These are phyloP conservation scores for Saxophila tyrrhenica DNA, from an alignment of 495 filamentous ascomycete species.

Conservation along the genomic window DNA sequence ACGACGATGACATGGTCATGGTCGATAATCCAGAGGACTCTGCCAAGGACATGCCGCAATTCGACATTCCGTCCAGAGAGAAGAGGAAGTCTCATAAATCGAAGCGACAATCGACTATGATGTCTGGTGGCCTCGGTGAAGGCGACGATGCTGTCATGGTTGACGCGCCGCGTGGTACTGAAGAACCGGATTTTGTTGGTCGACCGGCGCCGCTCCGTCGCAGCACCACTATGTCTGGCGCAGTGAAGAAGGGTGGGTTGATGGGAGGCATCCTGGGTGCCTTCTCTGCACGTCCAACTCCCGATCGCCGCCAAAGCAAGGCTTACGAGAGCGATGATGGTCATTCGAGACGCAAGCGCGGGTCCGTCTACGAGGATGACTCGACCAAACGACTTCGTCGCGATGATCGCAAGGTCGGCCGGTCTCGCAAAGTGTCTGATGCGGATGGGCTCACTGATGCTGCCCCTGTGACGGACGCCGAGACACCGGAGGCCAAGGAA, in stretches of 20 bases:
- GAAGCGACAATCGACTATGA: constrained; percentile 19
- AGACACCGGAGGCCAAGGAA: constrained; percentile 16
- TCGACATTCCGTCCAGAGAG: constrained; percentile 5
- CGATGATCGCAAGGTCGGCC: constrained; percentile 18
- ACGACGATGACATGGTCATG: constrained; percentile 49
- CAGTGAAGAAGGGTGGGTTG: constrained; percentile 18
- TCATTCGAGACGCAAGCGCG: constrained; percentile 16
- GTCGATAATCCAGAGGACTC: constrained; percentile 37
- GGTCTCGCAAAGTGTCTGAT: constrained; percentile 13
- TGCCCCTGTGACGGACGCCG: constrained; percentile 11
- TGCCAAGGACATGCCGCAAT: constrained; percentile 12
- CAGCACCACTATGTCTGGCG: constrained; percentile 10
- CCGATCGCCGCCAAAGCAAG: constrained; percentile 14
- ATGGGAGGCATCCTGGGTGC: constrained; percentile 21
- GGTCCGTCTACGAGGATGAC: constrained; percentile 17
- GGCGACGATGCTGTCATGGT: constrained; percentile 21
- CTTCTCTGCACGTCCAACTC: constrained; percentile 10
- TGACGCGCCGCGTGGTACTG: constrained; percentile 10
- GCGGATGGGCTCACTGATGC: constrained; percentile 14
- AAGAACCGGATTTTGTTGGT: constrained; percentile 14
- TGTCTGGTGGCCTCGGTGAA: constrained; percentile 18
- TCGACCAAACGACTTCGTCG: constrained; percentile 20
- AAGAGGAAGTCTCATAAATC: constrained; percentile 10
- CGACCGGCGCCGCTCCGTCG: constrained; percentile 17
- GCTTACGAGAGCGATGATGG: constrained; percentile 21